Conservation (phyloP, 441 rosid species). For the Daphne laureola region DNA sequence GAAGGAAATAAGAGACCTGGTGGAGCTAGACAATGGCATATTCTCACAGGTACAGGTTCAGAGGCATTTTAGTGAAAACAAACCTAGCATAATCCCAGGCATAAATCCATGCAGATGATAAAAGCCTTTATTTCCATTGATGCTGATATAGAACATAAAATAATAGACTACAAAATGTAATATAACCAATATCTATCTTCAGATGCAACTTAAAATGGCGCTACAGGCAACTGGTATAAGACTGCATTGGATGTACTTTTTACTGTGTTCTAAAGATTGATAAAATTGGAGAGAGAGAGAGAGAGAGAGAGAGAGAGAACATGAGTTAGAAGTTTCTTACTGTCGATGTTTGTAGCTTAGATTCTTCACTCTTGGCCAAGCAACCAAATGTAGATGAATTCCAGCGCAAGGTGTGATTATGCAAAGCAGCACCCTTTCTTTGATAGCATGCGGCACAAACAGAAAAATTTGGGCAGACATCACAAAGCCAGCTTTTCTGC, state of each 20-base stretch:
- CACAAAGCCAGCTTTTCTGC: constrained; percentile 29
- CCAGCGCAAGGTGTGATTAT: constrained; percentile 21
- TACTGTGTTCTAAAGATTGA: no score
- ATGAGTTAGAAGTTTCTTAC: constrained; percentile 15
- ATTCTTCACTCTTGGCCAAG: constrained; percentile 11
- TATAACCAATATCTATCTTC: background rate
- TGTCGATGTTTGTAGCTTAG: background rate
- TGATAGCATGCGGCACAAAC: constrained; percentile 39
- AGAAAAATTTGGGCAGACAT: constrained; percentile 24
- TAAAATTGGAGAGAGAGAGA: background rate
- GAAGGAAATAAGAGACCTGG: no score
- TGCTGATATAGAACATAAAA: no score
- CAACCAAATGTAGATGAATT: constrained; percentile 14
- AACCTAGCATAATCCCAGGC: no score
- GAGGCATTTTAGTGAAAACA: no score
- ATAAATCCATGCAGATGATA: no score
- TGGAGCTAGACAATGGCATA: no score
- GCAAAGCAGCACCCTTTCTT: constrained; percentile 18
- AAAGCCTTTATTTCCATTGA: no score
- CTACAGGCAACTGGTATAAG: no score
- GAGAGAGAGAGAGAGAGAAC: background rate
- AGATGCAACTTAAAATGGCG: background rate
- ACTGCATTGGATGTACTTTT: no score
- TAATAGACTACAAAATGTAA: no score
- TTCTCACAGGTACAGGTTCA: no score